Evolutionary conservation across 139 green algal genomes (phyloP).

Genomic region (Chlamydomonas sphaeroides): DNA sequence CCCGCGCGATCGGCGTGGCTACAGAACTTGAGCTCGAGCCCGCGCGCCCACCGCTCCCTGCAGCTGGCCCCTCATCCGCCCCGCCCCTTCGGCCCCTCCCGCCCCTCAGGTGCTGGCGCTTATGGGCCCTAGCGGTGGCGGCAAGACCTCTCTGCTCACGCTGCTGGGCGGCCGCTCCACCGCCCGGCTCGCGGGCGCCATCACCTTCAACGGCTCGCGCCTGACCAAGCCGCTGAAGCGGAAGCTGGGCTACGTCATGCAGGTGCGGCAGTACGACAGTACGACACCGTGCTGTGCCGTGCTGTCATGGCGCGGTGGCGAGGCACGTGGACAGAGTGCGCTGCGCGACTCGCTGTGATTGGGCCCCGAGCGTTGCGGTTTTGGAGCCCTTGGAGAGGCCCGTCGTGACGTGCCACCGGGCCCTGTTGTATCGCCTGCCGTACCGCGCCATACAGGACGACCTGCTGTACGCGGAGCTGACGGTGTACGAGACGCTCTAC

Average conservation of each 20-base stretch:
- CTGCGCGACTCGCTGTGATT: too few species aligned
- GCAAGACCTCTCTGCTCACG: slow-evolving; percentile 84
- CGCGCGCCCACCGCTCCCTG: background rate
- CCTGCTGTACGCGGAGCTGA: slow-evolving; percentile 84
- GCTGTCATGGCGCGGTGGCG: too few species aligned
- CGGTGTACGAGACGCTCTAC: slow-evolving; percentile 83
- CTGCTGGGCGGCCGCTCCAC: slow-evolving; percentile 74
- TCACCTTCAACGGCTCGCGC: slow-evolving; percentile 78
- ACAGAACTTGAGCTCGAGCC: background rate
- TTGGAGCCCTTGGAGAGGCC: too few species aligned
- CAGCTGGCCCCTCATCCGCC: background rate
- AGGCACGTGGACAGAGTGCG: too few species aligned
- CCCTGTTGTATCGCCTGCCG: background rate
- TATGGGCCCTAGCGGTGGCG: slow-evolving; percentile 76
- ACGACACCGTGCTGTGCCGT: too few species aligned
- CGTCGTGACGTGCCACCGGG: too few species aligned
- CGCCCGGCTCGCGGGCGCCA: slow-evolving; percentile 49
- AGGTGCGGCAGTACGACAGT: slow-evolving; percentile 48
- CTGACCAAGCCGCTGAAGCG: slow-evolving; percentile 75
- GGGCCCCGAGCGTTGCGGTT: too few species aligned
- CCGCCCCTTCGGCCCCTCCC: background rate
- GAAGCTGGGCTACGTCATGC: slow-evolving; percentile 76
- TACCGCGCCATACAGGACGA: slow-evolving; percentile 93
- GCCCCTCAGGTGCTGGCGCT: slow-evolving; percentile 28
- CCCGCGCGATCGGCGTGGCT: too few species aligned